Percentiles rank a stretch among this genome's conserved stretches.
phyloP scores from a whole-genome alignment of 2,329 filamentous ascomycete species.

The Trichoderma cornu-damae region DNA sequence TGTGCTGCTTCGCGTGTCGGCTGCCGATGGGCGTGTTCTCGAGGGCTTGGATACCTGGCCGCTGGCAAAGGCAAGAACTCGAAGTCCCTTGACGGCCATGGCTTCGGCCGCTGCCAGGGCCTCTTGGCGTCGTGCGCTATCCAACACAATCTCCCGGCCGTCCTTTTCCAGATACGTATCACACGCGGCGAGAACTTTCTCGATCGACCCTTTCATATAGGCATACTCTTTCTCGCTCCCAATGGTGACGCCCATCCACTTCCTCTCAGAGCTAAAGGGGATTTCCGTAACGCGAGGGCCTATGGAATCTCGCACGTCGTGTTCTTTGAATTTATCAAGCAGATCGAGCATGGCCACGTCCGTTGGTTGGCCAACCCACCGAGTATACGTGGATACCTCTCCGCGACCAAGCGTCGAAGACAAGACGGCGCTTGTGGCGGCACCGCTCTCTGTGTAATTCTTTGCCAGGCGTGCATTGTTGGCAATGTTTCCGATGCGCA shows the following conservation, averaged over 20 bases:
- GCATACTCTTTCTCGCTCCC: slow-evolving; percentile 70
- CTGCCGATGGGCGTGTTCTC: slow-evolving; percentile 36
- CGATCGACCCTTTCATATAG: slow-evolving; percentile 93
- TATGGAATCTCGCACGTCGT: slow-evolving; percentile 81
- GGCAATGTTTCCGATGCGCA: slow-evolving; percentile 92
- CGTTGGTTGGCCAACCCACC: slow-evolving; percentile 95
- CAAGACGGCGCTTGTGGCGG: slow-evolving; percentile 68
- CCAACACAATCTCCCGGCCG: slow-evolving; percentile 79
- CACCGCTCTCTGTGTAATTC: slow-evolving; percentile 62
- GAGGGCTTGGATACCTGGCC: slow-evolving; percentile 55
- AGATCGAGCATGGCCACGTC: slow-evolving; percentile 96
- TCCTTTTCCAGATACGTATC: slow-evolving; percentile 86
- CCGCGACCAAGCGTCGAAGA: slow-evolving; percentile 69
- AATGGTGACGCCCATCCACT: slow-evolving; percentile 98
- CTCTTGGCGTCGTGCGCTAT: slow-evolving; percentile 67
- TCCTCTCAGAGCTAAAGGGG: slow-evolving; percentile 93
- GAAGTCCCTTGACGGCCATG: slow-evolving; percentile 84
- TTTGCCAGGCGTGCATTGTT: slow-evolving; percentile 85
- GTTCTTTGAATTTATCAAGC: slow-evolving; percentile 82
- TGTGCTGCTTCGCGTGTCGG: slow-evolving; percentile 47
- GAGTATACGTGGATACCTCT: slow-evolving; percentile 61
- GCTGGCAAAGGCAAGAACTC: slow-evolving; percentile 90
- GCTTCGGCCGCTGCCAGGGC: slow-evolving; percentile 73
- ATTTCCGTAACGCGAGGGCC: slow-evolving; percentile 80
- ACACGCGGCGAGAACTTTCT: slow-evolving; percentile 78